Base-by-base conservation (phyloP, 441 rosid genomes). In the Jatropha multifida region DNA sequence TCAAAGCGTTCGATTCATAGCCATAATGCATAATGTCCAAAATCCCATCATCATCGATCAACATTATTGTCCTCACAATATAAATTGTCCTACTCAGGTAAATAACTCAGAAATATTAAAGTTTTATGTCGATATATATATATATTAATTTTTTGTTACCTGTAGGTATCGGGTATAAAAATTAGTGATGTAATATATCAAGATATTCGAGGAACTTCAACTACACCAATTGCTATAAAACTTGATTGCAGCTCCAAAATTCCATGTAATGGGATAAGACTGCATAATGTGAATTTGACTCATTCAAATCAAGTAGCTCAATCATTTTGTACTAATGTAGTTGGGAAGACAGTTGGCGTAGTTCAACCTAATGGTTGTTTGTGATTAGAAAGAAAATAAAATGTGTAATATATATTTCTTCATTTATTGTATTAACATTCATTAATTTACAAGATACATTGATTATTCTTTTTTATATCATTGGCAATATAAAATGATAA, bases 91-190 rank as follows among this genome's bases (percentile, higher is more conserved):
- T 3, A 68, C 37, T 17, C 20, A 68, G 71, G 59, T 68, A 46
- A 23, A 9, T 26, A 26, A 60, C 5, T 55, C 5, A 18, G 17
- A 55, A 55, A 55, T n/a, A 55, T 55, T 52, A 13, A 42, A 42
- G 7, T 4, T 9, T 51, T 51, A 0, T 52, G 4, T 13, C 10
- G 17, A 51, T 32, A 32, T 32, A 42, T 42, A 32, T 42, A 42
- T 42, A 42, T 42, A 42, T 15, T 54, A 7, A 2, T 26, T 60
- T 60, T 11, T 7, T n/a, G 11, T 56, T 11, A 60, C 27, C 0
- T 60, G 8, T 17, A 73, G 76, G 71, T 42, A 7, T 74, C 76
- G 1, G 71, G 76, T 2, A n/a, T 74, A 37, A 65, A 64, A 65
- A 65, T 74, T 5, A 52, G 26, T 12, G 55, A 65, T 23, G 62